Conservation (phyloP, 768 basidiomycete species). For the Suillus subaureus region DNA sequence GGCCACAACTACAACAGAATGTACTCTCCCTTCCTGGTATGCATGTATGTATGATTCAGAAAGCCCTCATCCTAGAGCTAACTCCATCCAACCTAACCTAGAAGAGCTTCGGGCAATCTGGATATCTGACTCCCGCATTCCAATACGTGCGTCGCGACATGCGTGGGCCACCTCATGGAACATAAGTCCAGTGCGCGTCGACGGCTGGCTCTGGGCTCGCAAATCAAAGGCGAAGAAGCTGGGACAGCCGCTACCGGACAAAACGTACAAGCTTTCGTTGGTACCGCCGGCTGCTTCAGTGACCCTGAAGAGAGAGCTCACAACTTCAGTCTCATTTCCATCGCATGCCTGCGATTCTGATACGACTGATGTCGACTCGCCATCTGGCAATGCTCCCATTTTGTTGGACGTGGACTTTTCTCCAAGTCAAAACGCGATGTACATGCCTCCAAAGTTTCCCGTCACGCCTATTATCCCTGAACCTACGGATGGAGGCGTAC, state of each 20-base stretch:
- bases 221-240: conserved; percentile 23
- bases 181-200: too few relatives aligned
- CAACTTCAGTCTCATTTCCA: neutral
- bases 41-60: neutral
- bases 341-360: conserved; percentile 9
- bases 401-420: conserved; percentile 1
- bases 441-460: neutral
- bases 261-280: conserved; percentile 24
- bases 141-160: conserved; percentile 26
- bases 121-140: conserved; percentile 28
- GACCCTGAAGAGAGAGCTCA: conserved; percentile 13
- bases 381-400: conserved; percentile 28
- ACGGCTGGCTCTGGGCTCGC: too few relatives aligned
- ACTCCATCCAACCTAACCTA: conserved; percentile 17
- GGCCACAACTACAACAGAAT: too few relatives aligned
- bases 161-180: conserved; percentile 29
- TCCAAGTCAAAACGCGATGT: too few relatives aligned
- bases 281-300: conserved; percentile 1
- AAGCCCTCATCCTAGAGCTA: neutral
- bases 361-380: conserved; percentile 9
- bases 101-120: conserved; percentile 33
- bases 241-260: conserved; percentile 22
- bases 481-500: too few relatives aligned
- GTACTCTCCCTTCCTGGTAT: too few relatives aligned
- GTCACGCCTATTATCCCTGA: neutral